Percentiles rank a stretch among this genome's conserved stretches.
Conservation (phyloP, 257 asterid genomes). For the Solanum tacnaense region DNA sequence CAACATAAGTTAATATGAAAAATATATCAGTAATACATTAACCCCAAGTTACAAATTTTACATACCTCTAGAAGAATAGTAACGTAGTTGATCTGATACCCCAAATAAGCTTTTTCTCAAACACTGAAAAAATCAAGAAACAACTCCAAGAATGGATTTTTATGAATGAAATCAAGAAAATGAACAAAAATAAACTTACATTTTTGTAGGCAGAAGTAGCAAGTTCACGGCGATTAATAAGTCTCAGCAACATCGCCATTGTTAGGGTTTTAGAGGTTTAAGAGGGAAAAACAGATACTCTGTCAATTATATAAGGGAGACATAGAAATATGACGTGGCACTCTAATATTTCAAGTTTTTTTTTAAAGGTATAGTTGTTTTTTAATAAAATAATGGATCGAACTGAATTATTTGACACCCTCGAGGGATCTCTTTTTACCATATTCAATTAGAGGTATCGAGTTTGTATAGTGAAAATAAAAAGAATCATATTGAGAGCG, state of each 20-base stretch:
- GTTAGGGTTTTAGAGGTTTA: background rate
- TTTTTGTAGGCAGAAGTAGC: background rate
- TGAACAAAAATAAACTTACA: background rate
- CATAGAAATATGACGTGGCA: background rate
- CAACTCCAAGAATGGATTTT: background rate
- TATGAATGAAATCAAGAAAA: background rate
- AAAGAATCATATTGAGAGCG: too few relatives aligned
- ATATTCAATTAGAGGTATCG: too few relatives aligned
- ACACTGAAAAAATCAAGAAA: background rate
- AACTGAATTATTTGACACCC: background rate
- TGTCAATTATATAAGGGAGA: background rate
- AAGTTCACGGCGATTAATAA: background rate
- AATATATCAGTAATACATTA: background rate
- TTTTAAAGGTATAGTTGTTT: background rate
- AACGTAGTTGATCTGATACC: conserved; percentile 27
- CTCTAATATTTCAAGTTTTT: background rate
- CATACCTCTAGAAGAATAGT: conserved; percentile 57
- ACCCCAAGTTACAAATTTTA: background rate
- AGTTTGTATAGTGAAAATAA: too few relatives aligned
- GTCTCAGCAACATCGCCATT: background rate
- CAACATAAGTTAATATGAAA: background rate
- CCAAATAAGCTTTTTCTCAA: conserved; percentile 30
- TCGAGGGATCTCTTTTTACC: too few relatives aligned
- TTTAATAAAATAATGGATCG: too few relatives aligned
- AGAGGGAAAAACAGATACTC: background rate